Evolutionary conservation across 805 yeast species (phyloP).

Genomic region (Starmerella geochares): DNA sequence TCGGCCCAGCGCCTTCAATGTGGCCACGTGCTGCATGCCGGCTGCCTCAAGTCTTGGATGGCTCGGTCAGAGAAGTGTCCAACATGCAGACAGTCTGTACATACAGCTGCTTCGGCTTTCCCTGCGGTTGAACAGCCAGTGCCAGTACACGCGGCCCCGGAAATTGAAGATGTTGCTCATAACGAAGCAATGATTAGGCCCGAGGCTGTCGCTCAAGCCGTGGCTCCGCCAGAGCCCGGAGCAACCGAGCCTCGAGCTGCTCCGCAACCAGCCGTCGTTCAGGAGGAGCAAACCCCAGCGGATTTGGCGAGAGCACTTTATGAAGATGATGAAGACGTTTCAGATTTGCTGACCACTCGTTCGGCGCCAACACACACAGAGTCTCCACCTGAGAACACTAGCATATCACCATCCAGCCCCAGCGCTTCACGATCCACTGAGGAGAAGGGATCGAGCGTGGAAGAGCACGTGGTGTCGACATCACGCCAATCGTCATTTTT

Average conservation of each 20-base stretch:
- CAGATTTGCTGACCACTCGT: background rate
- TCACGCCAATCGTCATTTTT: background rate
- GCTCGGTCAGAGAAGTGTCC: conserved; percentile 92
- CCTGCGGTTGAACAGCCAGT: background rate
- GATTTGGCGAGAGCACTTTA: background rate
- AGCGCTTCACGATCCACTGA: no score
- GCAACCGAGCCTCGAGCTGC: no score
- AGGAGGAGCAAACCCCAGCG: background rate
- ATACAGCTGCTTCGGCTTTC: conserved; percentile 15
- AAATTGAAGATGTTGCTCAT: background rate
- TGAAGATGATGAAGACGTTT: background rate
- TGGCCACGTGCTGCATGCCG: conserved; percentile 79
- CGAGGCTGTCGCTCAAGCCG: background rate
- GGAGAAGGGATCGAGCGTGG: no score
- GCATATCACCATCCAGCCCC: background rate
- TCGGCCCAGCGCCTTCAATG: conserved; percentile 71
- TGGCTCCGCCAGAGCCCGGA: no score
- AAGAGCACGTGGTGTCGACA: no score
- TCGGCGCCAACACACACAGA: background rate
- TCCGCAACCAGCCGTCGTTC: background rate
- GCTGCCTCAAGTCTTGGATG: conserved; percentile 87
- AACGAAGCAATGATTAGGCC: background rate
- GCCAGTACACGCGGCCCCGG: background rate
- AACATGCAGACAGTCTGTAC: conserved; percentile 43
- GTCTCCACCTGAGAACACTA: background rate